Base-by-base conservation (phyloP, 345 rosid genomes). In the Linum trigynum region DNA sequence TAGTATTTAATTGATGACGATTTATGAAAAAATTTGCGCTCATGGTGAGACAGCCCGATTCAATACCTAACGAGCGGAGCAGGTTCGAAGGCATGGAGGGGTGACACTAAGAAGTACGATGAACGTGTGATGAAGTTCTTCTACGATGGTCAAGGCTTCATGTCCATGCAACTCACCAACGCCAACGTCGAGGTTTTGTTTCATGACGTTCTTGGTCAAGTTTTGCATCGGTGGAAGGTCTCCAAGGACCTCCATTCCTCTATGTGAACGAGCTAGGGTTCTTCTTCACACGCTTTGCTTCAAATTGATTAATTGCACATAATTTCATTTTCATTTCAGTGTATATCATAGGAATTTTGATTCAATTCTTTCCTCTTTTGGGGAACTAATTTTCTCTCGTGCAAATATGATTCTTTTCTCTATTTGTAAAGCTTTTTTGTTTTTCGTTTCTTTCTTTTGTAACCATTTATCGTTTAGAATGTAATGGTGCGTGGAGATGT, bases 81-180 rank as follows among this genome's bases (percentile, higher is more conserved):
- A 5, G 92, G 92, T 1, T 89, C 96, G 9, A 89, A 86, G 84
- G 87, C 96, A 8, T 86, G 96, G 96, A 83, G 85, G 60, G 92
- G 91, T 0, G 87, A 80, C 43, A 37, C 65, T 5, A 74, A 63
- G 41, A 14, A 55, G 23, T 16, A 65, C 41, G 64, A 80, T n/a
- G 72, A 68, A 12, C 57, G 70, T n/a, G 78, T 58, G 41, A 41
- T 85, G 77, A 86, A 67, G 75, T 86, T 86, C 74, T 81, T 77
- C 65, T 79, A 86, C 60, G 96, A 85, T 62, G 96, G 96, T 3
- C 96, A 86, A 76, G 96, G 96, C 6, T 89, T 85, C 85, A 75
- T 86, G 84, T 82, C 92, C 39, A 50, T 89, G 79, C 62, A 74
- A 39, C 15, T 81, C 51, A 74, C 78, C 2, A 67, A 59, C 37